Base-by-base conservation (phyloP, 2,329 filamentous ascomycete genomes). In the Aspergillus terreus region DNA sequence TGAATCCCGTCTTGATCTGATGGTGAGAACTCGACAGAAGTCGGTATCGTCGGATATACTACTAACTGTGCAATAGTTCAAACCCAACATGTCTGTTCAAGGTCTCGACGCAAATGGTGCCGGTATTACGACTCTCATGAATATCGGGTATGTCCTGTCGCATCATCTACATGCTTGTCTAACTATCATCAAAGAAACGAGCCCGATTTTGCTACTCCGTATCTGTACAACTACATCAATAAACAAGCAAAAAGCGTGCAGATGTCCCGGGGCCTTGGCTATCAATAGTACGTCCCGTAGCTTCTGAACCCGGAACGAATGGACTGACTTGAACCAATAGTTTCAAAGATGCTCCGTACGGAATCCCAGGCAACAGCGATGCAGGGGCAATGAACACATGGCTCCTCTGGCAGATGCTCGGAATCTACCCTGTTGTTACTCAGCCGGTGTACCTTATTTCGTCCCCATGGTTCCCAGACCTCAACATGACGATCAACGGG, bases 291-390 rank as follows among this genome's bases (percentile, higher is more conserved):
- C 46, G 60, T 43, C 11, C 14, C 5, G 14, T 9, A 11, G 4
- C 14, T 6, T n/a, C 10, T 30, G 9, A 7, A 33, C 14, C 5
- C 23, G 15, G 23, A 11, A 36, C 17, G 2, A 19, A 23, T 11
- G 36, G 40, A 15, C 15, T 36, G 25, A 30, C 27, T 30, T 32
- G 4, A 6, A 6, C 6, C 7, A 11, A 43, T 32, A 67, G 61
- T 69, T 87, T 87, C 69, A 76, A 75, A 47, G 73, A 80, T 4
- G 78, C 77, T 0, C 71, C 76, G 0, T 67, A 65, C 15, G 85
- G 85, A 0, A 71, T 89, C 0, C 86, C 85, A 0, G 85, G 86
- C 0, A 88, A 89, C 67, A 83, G 79, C 38, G 85, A 89, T 63
- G 84, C 83, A 1, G 86, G 77, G 0, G 76, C 76, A 1, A 62